Conservation (phyloP, 352 stramenopile genomes). For the Globisporangium spinosum region DNA sequence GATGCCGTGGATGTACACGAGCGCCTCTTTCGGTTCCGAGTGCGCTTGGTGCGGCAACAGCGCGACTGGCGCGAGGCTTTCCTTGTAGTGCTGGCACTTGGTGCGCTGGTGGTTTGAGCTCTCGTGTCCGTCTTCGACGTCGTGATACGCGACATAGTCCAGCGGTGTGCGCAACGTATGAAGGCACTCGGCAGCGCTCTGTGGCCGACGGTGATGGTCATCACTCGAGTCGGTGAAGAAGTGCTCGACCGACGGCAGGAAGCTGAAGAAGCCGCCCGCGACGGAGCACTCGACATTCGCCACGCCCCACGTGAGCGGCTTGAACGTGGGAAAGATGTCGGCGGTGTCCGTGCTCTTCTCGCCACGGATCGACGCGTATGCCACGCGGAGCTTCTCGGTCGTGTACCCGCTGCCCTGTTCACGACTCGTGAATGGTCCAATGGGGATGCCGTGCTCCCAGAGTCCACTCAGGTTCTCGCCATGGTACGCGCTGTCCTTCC, state of each 20-base stretch:
- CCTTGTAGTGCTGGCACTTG: constrained; percentile 17
- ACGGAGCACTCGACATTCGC: constrained; percentile 39
- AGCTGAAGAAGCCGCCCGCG: constrained; percentile 25
- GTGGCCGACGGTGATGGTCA: constrained; percentile 8
- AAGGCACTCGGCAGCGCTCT: constrained; percentile 21
- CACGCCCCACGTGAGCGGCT: constrained; percentile 35
- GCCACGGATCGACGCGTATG: constrained; percentile 31
- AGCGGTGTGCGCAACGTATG: constrained; percentile 18
- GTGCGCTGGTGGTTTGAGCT: constrained; percentile 1
- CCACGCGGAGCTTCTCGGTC: constrained; percentile 39
- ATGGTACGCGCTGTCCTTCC: constrained; percentile 47
- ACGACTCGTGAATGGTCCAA: constrained; percentile 48
- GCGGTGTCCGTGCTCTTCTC: constrained; percentile 15
- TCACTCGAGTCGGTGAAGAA: constrained; percentile 16
- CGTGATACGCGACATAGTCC: constrained; percentile 26
- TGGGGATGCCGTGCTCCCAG: constrained; percentile 44
- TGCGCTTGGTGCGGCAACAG: neutral
- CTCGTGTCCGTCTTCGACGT: constrained; percentile 17
- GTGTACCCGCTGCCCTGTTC: constrained; percentile 44
- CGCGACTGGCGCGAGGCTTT: constrained; percentile 15
- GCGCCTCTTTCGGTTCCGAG: constrained; percentile 14
- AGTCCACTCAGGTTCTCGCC: constrained; percentile 47
- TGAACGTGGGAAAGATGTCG: constrained; percentile 17
- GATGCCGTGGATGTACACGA: constrained; percentile 26
- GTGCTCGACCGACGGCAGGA: constrained; percentile 23